Percentiles rank a stretch among this genome's conserved stretches.
Conservation (phyloP, 306 rosid genomes). For the Quillaja saponaria region DNA sequence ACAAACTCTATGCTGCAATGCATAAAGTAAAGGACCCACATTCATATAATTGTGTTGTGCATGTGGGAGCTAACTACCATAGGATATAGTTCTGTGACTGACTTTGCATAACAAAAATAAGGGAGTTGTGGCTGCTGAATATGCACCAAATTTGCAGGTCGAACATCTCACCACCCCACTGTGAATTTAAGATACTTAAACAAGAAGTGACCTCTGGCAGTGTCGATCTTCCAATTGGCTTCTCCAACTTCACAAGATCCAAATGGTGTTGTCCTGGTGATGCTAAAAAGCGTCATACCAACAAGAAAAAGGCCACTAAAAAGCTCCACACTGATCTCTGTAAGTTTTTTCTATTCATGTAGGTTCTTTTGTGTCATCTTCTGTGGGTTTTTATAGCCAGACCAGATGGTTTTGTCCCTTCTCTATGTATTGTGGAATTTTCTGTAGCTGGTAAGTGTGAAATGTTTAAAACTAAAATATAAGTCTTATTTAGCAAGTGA, state of each 20-base stretch:
- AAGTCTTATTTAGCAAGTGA: not conserved
- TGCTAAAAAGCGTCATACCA: conserved; percentile 44
- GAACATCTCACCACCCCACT: conserved; percentile 25
- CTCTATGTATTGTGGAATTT: not conserved
- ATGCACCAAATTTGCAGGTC: conserved; percentile 15
- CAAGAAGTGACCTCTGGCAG: conserved; percentile 17
- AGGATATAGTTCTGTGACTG: conserved; percentile 1
- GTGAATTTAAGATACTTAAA: conserved; percentile 25
- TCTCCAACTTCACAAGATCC: conserved; percentile 27
- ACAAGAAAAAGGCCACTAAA: conserved; percentile 46
- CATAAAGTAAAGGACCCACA: conserved; percentile 17
- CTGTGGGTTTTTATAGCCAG: not conserved
- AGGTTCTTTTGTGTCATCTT: conserved; percentile 1
- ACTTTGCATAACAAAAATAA: not conserved
- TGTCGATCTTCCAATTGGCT: conserved; percentile 25
- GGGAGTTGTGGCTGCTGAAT: conserved; percentile 4
- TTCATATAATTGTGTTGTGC: too few relatives aligned
- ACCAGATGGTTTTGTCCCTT: not conserved
- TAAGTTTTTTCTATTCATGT: conserved; percentile 30
- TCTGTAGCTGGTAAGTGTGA: too few relatives aligned
- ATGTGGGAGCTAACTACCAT: conserved; percentile 7
- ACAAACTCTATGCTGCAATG: conserved; percentile 23
- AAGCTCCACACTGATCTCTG: conserved; percentile 33
- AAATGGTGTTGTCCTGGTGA: conserved; percentile 22
- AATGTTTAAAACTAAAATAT: too few relatives aligned